Percentiles rank a stretch among this genome's conserved stretches.
Conservation (phyloP, 805 yeast species). For the Kodamaea leandrae region DNA sequence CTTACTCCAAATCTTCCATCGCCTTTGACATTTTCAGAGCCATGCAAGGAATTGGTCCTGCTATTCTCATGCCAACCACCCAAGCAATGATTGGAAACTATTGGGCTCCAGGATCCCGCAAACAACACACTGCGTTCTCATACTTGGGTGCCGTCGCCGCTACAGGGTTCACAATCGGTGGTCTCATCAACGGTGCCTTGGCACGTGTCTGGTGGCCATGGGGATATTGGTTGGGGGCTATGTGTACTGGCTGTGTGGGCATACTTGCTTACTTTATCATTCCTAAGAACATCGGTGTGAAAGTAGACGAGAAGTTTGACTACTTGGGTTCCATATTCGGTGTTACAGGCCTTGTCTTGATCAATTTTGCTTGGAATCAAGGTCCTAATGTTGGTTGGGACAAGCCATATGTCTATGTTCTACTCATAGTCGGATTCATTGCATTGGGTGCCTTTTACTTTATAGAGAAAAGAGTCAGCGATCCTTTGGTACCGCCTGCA, state of each 20-base stretch:
- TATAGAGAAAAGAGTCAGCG: conserved; percentile 9
- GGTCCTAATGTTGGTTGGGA: conserved; percentile 22
- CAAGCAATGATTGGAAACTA: conserved; percentile 31
- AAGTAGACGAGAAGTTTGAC: conserved; percentile 22
- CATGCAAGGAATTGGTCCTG: conserved; percentile 36
- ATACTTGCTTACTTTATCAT: conserved; percentile 23
- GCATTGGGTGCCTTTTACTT: conserved; percentile 13
- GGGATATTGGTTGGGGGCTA: conserved; percentile 30
- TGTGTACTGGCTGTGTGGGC: conserved; percentile 17
- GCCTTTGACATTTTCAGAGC: conserved; percentile 32
- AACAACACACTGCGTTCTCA: conserved; percentile 24
- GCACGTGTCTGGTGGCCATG: conserved; percentile 37
- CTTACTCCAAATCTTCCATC: conserved; percentile 20
- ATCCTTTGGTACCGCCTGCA: conserved; percentile 17
- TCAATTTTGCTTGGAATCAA: conserved; percentile 21
- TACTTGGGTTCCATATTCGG: conserved; percentile 22
- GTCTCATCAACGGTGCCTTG: conserved; percentile 26
- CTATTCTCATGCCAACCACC: conserved; percentile 34
- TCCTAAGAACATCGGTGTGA: conserved; percentile 26
- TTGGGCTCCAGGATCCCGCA: conserved; percentile 23
- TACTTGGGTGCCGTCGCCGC: conserved; percentile 38
- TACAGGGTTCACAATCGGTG: conserved; percentile 29
- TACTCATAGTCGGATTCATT: conserved; percentile 17
- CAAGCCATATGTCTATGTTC: conserved; percentile 17
- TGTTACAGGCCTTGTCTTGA: conserved; percentile 16